These are phyloP conservation scores for Cryptomeria japonica DNA, from an alignment of 75 land plant species.

Conservation along the genomic window DNA sequence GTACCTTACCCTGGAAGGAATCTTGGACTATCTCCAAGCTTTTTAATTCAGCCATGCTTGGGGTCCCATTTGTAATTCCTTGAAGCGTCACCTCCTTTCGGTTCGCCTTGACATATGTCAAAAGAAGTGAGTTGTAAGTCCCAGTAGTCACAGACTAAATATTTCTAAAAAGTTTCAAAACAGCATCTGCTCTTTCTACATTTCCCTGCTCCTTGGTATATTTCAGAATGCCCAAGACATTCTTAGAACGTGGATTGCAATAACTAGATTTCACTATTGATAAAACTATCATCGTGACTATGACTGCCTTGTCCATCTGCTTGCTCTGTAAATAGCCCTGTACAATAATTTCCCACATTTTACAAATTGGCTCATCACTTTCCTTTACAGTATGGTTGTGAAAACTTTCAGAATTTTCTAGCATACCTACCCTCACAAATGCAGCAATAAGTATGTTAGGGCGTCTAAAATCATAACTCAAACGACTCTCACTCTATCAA, in stretches of 20 bases:
- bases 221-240: slow-evolving; percentile 25
- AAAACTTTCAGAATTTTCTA: slow-evolving; percentile 52
- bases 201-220: slow-evolving; percentile 36
- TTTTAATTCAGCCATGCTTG: too few species aligned
- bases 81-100: too few species aligned
- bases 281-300: slow-evolving; percentile 39
- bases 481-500: slow-evolving; percentile 51
- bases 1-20: too few species aligned
- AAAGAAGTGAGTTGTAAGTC: slow-evolving; percentile 45
- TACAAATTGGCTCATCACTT: slow-evolving; percentile 34
- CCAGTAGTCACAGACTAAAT: slow-evolving; percentile 43
- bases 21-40: too few species aligned
- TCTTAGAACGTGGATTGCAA: slow-evolving; percentile 40
- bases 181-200: slow-evolving; percentile 41
- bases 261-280: slow-evolving; percentile 21
- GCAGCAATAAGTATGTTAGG: slow-evolving; percentile 50
- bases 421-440: slow-evolving; percentile 32
- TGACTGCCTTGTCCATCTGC: slow-evolving; percentile 31
- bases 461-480: slow-evolving; percentile 31
- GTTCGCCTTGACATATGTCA: too few species aligned
- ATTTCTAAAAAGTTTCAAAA: slow-evolving; percentile 30
- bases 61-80: too few species aligned
- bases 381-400: slow-evolving; percentile 22
- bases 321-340: slow-evolving; percentile 42
- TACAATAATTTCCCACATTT: slow-evolving; percentile 59